A percentile compares a stretch with the other conserved stretches of the same genome.
Conservation (phyloP, 345 rosid species). For the Streptanthus diversifolius region DNA sequence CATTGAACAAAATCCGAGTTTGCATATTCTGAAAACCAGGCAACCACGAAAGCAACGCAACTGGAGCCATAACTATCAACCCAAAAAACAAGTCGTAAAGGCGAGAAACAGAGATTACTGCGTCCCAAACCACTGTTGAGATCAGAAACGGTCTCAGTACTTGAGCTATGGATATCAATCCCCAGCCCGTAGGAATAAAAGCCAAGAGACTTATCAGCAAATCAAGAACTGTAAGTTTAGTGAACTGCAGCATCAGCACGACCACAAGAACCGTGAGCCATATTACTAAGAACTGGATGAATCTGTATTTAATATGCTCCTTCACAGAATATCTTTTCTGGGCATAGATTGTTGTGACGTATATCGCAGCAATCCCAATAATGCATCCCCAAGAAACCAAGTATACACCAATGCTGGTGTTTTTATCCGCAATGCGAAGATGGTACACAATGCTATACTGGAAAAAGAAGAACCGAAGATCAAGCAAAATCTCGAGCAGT, state of each 20-base stretch:
- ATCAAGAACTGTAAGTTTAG: slow-evolving; percentile 55
- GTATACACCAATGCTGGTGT: slow-evolving; percentile 68
- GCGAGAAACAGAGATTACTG: slow-evolving; percentile 76
- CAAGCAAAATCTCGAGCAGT: slow-evolving; percentile 64
- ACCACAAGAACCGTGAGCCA: slow-evolving; percentile 52
- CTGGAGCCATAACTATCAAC: slow-evolving; percentile 73
- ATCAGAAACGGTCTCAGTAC: slow-evolving; percentile 66
- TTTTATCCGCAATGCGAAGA: slow-evolving; percentile 52
- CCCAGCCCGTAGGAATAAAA: slow-evolving; percentile 93
- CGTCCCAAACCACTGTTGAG: slow-evolving; percentile 59
- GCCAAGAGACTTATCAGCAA: slow-evolving; percentile 79
- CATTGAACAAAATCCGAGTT: slow-evolving; percentile 79
- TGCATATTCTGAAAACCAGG: slow-evolving; percentile 96
- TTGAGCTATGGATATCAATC: slow-evolving; percentile 69
- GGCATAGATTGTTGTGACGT: slow-evolving; percentile 56
- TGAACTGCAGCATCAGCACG: slow-evolving; percentile 62
- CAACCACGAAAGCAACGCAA: slow-evolving; percentile 87
- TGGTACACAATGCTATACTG: slow-evolving; percentile 88
- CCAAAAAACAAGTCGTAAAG: slow-evolving; percentile 76
- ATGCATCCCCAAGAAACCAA: slow-evolving; percentile 75
- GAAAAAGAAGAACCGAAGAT: slow-evolving; percentile 91
- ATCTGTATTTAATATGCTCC: slow-evolving; percentile 81
- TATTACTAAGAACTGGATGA: slow-evolving; percentile 80
- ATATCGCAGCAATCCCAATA: slow-evolving; percentile 52
- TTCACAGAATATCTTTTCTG: slow-evolving; percentile 63